phyloP scores from a whole-genome alignment of 768 basidiomycete species.

The Dentipellis sp. region DNA sequence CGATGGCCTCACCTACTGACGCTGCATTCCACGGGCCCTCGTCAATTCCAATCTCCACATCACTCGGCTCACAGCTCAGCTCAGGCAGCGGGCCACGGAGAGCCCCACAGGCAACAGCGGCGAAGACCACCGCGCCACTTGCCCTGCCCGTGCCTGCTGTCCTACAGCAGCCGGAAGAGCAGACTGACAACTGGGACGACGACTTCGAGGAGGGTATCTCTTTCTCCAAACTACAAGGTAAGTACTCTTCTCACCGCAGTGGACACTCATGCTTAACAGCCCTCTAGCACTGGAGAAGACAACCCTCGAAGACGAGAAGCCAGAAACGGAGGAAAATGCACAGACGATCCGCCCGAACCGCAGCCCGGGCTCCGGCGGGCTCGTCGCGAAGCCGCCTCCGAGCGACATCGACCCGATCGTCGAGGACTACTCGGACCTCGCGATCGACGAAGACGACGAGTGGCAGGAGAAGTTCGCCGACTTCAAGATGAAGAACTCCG shows the following conservation, averaged over 20 bases:
- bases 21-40: conserved; percentile 3
- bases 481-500: conserved; percentile 76
- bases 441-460: conserved; percentile 60
- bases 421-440: conserved; percentile 90
- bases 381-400: conserved; percentile 51
- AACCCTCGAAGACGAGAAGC: conserved; percentile 44
- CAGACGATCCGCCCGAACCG: conserved; percentile 77
- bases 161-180: conserved; percentile 70
- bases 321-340: conserved; percentile 46
- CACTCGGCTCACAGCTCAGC: conserved; percentile 6
- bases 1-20: conserved; percentile 21
- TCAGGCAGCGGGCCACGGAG: conserved; percentile 10
- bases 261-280: neutral
- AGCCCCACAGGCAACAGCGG: conserved; percentile 7
- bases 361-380: conserved; percentile 34
- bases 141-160: conserved; percentile 52
- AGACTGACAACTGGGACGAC: conserved; percentile 96
- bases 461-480: conserved; percentile 75
- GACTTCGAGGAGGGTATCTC: conserved; percentile 95
- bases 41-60: conserved; percentile 6
- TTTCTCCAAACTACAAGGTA: conserved; percentile 72
- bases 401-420: conserved; percentile 57
- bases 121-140: conserved; percentile 14
- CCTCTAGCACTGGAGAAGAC: conserved; percentile 53
- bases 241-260: neutral